Evolutionary conservation across 176 grass and related monocot genomes (phyloP), one percentile per base, ranked within the genome.

Genomic region (Oryza longistaminata): DNA sequence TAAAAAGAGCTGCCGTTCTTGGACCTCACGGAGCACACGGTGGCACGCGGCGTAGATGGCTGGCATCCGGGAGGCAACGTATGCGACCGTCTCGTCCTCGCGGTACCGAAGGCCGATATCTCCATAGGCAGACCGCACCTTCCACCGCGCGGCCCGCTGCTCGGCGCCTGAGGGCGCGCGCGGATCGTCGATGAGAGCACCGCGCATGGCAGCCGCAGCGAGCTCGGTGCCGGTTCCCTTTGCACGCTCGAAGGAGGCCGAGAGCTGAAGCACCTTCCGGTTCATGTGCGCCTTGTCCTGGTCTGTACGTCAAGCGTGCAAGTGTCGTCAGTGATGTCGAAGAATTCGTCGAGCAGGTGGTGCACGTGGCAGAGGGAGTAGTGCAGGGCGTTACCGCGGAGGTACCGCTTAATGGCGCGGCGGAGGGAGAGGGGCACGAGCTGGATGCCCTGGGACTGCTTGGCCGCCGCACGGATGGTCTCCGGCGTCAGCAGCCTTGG

Each of bases 11-110:
- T 45, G 40, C 27, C 17, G 8, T 66, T 52, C 76, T 29, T 22
- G 73, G 24, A 97, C 96, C 96, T 98, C 96, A 2, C 89, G 90
- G 40, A 98, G 96, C 15, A 98, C 96, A 15, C 93, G 96, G 68
- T 98, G 88, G 83, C 91, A 95, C 3, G 96, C 88, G 21, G 96
- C 64, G 46, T 95, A 93, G 62, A 98, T 92, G 34, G 93, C 93
- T 0, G 93, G 93, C 96, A 95, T 98, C 69, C 96, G 96, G 68
- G 91, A 93, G 17, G 96, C 96, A 4, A 98, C 89, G 5, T 98
- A 98, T 3, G 96, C 93, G 19, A 93, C 83, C 6, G 96, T 98
- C 86, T 95, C 96, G 27, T 95, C 91, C 61, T 93, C 93, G 7
- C 82, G 82, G 81, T 95, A 95, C 85, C 77, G 83, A 52, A 93